Conservation (phyloP, 148 eudicot species). For the Rhododendron ovatum region DNA sequence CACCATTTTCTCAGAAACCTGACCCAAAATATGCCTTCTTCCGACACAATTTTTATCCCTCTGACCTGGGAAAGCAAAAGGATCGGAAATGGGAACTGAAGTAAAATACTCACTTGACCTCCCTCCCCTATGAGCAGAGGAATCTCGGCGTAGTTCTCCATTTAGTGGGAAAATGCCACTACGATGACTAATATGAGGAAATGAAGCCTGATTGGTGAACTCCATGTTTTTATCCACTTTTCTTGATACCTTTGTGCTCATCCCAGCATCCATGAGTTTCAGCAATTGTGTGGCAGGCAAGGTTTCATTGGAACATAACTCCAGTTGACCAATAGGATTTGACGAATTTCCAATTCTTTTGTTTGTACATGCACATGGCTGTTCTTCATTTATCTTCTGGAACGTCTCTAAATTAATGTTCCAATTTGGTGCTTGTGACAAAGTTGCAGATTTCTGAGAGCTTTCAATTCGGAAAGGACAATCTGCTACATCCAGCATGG, state of each 20-base stretch:
- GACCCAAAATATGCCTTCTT: neutral
- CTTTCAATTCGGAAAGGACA: neutral
- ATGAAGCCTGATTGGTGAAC: neutral
- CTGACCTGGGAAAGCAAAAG: neutral
- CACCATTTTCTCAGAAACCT: neutral
- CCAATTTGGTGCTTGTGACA: neutral
- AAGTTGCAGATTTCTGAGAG: conserved; percentile 3
- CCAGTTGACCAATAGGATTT: neutral
- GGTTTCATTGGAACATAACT: conserved; percentile 2
- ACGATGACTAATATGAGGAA: neutral
- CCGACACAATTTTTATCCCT: neutral
- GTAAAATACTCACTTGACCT: neutral
- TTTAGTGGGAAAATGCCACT: neutral
- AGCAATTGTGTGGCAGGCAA: conserved; percentile 20
- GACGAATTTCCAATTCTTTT: conserved; percentile 1
- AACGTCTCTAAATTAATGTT: neutral
- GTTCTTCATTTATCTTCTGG: neutral
- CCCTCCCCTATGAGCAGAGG: neutral
- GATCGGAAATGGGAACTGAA: neutral
- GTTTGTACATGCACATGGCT: conserved; percentile 19
- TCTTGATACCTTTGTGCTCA: conserved; percentile 9
- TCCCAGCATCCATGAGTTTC: conserved; percentile 15
- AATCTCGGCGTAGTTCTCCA: neutral
- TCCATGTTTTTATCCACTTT: neutral
- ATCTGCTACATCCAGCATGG: neutral